phyloP scores from a whole-genome alignment of 768 basidiomycete genomes.

The Goffeauzyma gilvescens region DNA sequence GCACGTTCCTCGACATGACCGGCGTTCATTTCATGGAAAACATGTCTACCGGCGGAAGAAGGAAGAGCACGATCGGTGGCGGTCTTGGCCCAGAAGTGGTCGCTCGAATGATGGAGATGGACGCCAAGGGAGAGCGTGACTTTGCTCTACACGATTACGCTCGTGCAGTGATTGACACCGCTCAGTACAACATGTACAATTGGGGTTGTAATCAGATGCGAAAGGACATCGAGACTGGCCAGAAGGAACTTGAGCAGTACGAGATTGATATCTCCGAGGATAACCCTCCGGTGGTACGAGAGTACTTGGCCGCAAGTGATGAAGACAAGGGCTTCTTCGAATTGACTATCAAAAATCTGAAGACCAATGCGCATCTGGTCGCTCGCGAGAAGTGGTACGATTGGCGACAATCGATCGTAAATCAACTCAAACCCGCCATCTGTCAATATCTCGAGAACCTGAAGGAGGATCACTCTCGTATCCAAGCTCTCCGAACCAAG shows the following conservation, averaged over 20 bases:
- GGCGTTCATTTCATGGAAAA: constrained; percentile 30
- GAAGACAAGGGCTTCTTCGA: constrained; percentile 32
- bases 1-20: constrained; percentile 31
- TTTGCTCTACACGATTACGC: constrained; percentile 26
- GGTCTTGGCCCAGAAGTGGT: constrained; percentile 15
- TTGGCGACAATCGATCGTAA: constrained; percentile 26
- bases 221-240: constrained; percentile 19
- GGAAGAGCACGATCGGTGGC: constrained; percentile 25
- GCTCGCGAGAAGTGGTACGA: constrained; percentile 29
- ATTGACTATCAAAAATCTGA: constrained; percentile 23
- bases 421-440: constrained; percentile 20
- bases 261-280: constrained; percentile 14
- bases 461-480: constrained; percentile 20
- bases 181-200: constrained; percentile 27
- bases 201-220: constrained; percentile 28
- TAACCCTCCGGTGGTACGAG: constrained; percentile 29
- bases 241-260: constrained; percentile 12
- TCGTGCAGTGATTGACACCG: constrained; percentile 19
- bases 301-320: constrained; percentile 29
- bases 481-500: constrained; percentile 14
- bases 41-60: constrained; percentile 20
- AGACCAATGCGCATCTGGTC: constrained; percentile 28
- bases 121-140: constrained; percentile 2
- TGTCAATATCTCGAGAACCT: constrained; percentile 14
- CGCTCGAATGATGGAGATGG: constrained; percentile 4